These are phyloP conservation scores for Eimeria acervulina DNA, from an alignment of 169 alveolate species.

Conservation along the genomic window DNA sequence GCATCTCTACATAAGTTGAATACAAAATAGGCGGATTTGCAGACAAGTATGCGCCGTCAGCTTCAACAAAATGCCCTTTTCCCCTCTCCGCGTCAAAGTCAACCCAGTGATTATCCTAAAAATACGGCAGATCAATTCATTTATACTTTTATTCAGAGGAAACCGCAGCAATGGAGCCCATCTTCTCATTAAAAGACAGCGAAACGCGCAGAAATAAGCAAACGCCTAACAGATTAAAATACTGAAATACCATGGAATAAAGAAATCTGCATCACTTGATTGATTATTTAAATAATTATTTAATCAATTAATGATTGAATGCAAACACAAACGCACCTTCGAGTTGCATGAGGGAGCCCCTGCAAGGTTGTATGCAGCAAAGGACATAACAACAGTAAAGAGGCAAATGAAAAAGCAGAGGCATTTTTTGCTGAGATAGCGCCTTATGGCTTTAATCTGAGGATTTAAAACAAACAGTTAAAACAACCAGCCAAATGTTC, in stretches of 20 bases:
- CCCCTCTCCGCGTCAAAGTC: conserved; percentile 25
- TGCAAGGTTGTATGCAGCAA: conserved; percentile 51
- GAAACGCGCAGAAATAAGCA: too few species aligned
- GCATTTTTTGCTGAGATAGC: not conserved
- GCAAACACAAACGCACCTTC: not conserved
- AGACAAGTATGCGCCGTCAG: not conserved
- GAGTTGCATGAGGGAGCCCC: conserved; percentile 75
- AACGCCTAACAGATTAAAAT: too few species aligned
- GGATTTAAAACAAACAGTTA: not conserved
- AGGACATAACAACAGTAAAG: conserved; percentile 33
- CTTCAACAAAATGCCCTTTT: not conserved
- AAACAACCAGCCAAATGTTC: not conserved
- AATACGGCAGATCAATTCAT: not conserved
- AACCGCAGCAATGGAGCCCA: too few species aligned
- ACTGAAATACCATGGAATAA: too few species aligned
- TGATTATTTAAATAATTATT: too few species aligned
- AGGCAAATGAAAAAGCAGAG: not conserved
- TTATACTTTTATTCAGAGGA: not conserved
- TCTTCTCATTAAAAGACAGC: too few species aligned
- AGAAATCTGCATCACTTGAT: too few species aligned
- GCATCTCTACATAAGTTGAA: conserved; percentile 85
- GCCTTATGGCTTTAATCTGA: conserved; percentile 52
- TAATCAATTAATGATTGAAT: not conserved
- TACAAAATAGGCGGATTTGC: conserved; percentile 85
- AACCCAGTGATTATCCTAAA: conserved; percentile 82